A percentile compares a stretch with the other conserved stretches of the same genome.
Evolutionary conservation across 2,329 filamentous ascomycete genomes (phyloP).

Genomic region (Colletotrichum sp.): DNA sequence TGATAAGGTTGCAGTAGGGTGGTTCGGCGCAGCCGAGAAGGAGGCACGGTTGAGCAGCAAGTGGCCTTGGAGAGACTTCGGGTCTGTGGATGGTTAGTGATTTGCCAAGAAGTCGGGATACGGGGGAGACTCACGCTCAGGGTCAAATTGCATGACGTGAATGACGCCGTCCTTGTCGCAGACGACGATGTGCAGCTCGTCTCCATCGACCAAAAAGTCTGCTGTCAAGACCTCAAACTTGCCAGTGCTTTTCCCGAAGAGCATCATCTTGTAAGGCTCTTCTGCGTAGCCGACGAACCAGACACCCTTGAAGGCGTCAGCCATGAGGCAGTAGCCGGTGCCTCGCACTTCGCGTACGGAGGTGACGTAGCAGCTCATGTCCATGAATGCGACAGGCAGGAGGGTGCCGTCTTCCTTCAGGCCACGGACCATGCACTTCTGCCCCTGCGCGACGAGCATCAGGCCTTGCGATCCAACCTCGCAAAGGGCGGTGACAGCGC

Average conservation of each 20-base stretch:
- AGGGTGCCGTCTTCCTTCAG: conserved; percentile 94
- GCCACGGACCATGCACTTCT: conserved; percentile 96
- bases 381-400: conserved; percentile 94
- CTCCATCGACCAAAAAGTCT: conserved; percentile 87
- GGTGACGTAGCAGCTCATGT: conserved; percentile 93
- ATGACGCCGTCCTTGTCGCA: conserved; percentile 86
- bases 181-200: conserved; percentile 81
- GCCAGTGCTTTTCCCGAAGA: conserved; percentile 86
- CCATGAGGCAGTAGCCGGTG: conserved; percentile 85
- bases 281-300: conserved; percentile 98
- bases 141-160: conserved; percentile 91
- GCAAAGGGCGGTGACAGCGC: conserved; percentile 86
- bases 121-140: conserved; percentile 72
- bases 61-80: conserved; percentile 89
- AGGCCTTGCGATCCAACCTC: conserved; percentile 87
- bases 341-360: conserved; percentile 83
- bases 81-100: conserved; percentile 62
- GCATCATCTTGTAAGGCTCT: conserved; percentile 93
- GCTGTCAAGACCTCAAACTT: conserved; percentile 80
- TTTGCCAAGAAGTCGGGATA: neutral
- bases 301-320: conserved; percentile 89
- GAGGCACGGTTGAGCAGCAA: conserved; percentile 85
- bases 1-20: conserved; percentile 76
- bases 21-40: conserved; percentile 84
- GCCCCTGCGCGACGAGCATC: conserved; percentile 88